phyloP scores from a whole-genome alignment of 2,329 filamentous ascomycete genomes.

The Fusarium irregulare region DNA sequence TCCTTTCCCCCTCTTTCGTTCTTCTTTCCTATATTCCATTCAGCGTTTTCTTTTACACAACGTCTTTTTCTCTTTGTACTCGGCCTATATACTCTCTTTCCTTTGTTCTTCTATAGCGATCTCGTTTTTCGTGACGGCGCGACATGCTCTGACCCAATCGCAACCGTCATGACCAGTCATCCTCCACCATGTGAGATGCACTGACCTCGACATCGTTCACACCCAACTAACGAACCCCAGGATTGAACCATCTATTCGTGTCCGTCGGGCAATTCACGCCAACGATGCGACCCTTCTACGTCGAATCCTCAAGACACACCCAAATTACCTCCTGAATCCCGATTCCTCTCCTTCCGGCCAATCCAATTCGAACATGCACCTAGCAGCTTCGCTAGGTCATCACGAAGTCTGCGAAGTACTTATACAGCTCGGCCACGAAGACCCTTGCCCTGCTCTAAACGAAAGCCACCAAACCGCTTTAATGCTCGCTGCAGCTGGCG shows the following conservation, averaged over 20 bases:
- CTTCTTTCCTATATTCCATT: conserved; percentile 1
- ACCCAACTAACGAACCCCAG: conserved; percentile 52
- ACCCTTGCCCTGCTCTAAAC: conserved; percentile 78
- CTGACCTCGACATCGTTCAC: neutral
- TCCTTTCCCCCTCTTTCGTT: conserved; percentile 13
- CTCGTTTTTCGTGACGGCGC: conserved; percentile 21
- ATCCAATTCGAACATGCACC: conserved; percentile 85
- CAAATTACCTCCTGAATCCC: conserved; percentile 79
- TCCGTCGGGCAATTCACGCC: conserved; percentile 83
- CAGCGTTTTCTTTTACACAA: conserved; percentile 1
- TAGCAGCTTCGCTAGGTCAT: conserved; percentile 80
- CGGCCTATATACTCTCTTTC: conserved; percentile 1
- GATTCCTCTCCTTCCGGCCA: conserved; percentile 74
- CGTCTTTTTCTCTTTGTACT: neutral
- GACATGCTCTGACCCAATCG: conserved; percentile 36
- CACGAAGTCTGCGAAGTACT: conserved; percentile 76
- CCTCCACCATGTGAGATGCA: conserved; percentile 40
- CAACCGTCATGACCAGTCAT: conserved; percentile 43
- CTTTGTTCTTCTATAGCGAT: neutral
- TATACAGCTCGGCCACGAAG: conserved; percentile 79
- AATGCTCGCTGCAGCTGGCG: conserved; percentile 78
- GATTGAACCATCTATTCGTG: conserved; percentile 81
- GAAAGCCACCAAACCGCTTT: conserved; percentile 83
- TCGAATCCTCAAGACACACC: conserved; percentile 81
- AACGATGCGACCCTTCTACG: conserved; percentile 77